Conservation (phyloP, 73 alveolate genomes). For the Breviolum minutum region DNA sequence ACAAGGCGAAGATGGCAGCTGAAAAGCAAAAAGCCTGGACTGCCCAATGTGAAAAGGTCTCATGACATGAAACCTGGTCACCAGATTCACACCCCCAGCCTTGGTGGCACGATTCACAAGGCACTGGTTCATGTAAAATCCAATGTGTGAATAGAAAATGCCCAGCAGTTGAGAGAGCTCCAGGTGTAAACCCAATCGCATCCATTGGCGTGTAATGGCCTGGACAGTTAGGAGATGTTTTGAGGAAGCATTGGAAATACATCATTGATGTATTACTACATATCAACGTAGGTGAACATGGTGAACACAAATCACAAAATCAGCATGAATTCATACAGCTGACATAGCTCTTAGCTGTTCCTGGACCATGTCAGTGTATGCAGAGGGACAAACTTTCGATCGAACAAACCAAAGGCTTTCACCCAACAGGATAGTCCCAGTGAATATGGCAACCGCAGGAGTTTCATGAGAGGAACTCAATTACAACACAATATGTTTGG, state of each 20-base stretch:
- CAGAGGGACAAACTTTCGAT: no score
- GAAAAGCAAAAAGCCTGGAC: conserved; percentile 74
- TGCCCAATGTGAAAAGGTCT: background rate
- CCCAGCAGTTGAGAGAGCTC: conserved; percentile 76
- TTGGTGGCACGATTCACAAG: conserved; percentile 77
- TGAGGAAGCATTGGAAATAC: background rate
- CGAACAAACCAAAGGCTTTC: no score
- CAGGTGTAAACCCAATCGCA: conserved; percentile 72
- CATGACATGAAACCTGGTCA: background rate
- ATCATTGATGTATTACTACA: no score
- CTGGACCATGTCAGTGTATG: no score
- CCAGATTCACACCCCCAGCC: background rate
- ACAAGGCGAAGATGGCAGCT: conserved; percentile 61
- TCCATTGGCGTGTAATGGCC: conserved; percentile 80
- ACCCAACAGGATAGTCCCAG: no score
- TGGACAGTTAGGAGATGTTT: background rate
- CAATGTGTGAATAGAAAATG: conserved; percentile 72
- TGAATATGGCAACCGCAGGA: no score
- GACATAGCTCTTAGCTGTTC: no score
- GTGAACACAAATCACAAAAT: no score
- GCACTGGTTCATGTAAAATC: conserved; percentile 88
- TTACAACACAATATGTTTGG: background rate
- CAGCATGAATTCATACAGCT: no score
- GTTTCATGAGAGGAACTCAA: no score
- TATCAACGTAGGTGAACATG: no score